Percentiles rank a stretch among this genome's conserved stretches.
These are phyloP conservation scores for Phyllosticta citribraziliensis DNA, from an alignment of 2,329 filamentous ascomycete genomes.

Conservation along the genomic window DNA sequence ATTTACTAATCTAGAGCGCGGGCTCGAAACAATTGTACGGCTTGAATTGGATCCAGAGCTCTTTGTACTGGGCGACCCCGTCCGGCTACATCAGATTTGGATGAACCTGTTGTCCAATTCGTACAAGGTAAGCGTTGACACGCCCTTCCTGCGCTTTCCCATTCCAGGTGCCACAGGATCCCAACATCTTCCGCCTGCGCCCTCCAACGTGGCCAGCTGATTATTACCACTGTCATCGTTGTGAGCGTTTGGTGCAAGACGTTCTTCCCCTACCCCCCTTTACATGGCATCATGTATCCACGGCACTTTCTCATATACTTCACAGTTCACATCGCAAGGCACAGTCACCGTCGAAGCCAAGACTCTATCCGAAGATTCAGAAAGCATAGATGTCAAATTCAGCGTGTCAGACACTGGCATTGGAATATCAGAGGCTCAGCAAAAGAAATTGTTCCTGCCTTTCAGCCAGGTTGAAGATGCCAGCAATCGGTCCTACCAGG, in stretches of 20 bases:
- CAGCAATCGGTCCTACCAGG: slow-evolving; percentile 82
- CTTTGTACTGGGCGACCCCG: slow-evolving; percentile 42
- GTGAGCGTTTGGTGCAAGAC: too few relatives aligned
- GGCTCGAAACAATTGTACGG: slow-evolving; percentile 48
- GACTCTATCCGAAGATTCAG: slow-evolving; percentile 59
- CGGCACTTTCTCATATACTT: background rate
- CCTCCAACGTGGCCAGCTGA: too few relatives aligned
- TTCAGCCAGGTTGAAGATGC: slow-evolving; percentile 90
- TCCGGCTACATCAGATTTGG: slow-evolving; percentile 41
- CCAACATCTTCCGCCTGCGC: too few relatives aligned
- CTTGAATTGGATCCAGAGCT: slow-evolving; percentile 46
- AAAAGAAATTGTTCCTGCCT: slow-evolving; percentile 79
- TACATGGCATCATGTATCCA: too few relatives aligned
- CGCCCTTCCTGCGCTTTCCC: too few relatives aligned
- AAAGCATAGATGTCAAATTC: slow-evolving; percentile 66
- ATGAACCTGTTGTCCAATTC: slow-evolving; percentile 88
- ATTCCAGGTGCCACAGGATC: too few relatives aligned
- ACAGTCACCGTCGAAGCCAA: slow-evolving; percentile 74
- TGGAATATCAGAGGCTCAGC: slow-evolving; percentile 72
- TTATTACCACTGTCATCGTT: too few relatives aligned
- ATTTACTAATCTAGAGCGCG: slow-evolving; percentile 53
- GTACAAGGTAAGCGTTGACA: slow-evolving; percentile 49
- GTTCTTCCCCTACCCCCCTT: too few relatives aligned
- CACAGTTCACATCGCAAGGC: slow-evolving; percentile 72
- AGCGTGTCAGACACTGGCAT: slow-evolving; percentile 88